These are phyloP conservation scores for Hypoxylon cercidicola DNA, from an alignment of 495 filamentous ascomycete genomes.

Conservation along the genomic window DNA sequence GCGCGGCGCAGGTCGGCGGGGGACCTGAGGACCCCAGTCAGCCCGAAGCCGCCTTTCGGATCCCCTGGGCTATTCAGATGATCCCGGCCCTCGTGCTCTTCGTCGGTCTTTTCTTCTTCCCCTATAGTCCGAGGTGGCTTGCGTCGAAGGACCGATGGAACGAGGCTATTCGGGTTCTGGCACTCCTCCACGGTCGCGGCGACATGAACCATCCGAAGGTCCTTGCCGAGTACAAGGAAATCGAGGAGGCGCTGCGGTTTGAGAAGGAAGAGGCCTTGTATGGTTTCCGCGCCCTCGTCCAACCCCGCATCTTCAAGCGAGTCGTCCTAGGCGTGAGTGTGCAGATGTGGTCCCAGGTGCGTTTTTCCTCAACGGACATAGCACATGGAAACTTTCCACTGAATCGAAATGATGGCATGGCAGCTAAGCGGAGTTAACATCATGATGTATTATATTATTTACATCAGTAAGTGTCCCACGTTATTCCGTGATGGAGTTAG, in stretches of 20 bases:
- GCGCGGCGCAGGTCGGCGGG: slow-evolving; percentile 69
- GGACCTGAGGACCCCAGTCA: slow-evolving; percentile 67
- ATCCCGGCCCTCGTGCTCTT: slow-evolving; percentile 74
- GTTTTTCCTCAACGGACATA: neutral
- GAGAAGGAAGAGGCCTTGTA: slow-evolving; percentile 68
- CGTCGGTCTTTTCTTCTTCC: slow-evolving; percentile 74
- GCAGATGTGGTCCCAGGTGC: slow-evolving; percentile 73
- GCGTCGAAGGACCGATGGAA: slow-evolving; percentile 80
- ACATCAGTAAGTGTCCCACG: slow-evolving; percentile 63
- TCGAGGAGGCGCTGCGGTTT: slow-evolving; percentile 70
- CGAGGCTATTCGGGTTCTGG: slow-evolving; percentile 71
- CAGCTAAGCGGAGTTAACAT: slow-evolving; percentile 82
- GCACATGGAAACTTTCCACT: slow-evolving; percentile 5
- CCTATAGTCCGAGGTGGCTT: slow-evolving; percentile 79
- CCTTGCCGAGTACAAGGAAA: slow-evolving; percentile 72
- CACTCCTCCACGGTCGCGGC: slow-evolving; percentile 71
- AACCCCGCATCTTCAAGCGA: slow-evolving; percentile 73
- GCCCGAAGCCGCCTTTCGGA: slow-evolving; percentile 70
- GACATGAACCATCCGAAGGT: slow-evolving; percentile 70
- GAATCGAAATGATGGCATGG: slow-evolving; percentile 27
- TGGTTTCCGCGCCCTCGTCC: slow-evolving; percentile 66
- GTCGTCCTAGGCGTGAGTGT: slow-evolving; percentile 76
- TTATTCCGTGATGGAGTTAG: too few relatives aligned
- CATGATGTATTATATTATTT: slow-evolving; percentile 80
- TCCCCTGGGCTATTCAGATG: slow-evolving; percentile 80